Conservation (phyloP, 1,139 yeast genomes). For the Candida dubliniensis region DNA sequence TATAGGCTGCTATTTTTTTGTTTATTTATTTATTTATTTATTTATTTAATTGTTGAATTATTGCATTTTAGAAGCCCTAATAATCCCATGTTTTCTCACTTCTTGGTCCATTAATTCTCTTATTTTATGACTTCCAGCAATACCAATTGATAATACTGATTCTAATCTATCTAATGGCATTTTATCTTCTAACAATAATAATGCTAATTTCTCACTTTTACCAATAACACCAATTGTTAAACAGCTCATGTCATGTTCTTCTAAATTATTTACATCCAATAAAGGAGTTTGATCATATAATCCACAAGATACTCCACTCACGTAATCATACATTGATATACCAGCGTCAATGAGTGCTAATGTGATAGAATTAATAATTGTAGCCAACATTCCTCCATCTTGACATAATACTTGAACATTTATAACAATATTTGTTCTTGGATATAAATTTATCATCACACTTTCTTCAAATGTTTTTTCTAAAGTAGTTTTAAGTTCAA, state of each 20-base stretch:
- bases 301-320: constrained; percentile 80
- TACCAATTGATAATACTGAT: constrained; percentile 74
- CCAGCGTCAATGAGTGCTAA: constrained; percentile 94
- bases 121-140: constrained; percentile 84
- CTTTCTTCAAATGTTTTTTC: constrained; percentile 83
- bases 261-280: constrained; percentile 78
- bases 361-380: constrained; percentile 84
- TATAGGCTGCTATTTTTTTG: background rate
- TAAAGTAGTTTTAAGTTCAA: constrained; percentile 73
- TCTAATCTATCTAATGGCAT: constrained; percentile 82
- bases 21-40: background rate
- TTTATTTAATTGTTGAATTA: background rate
- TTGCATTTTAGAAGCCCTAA: constrained; percentile 33
- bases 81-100: constrained; percentile 69
- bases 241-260: constrained; percentile 79
- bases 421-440: constrained; percentile 76
- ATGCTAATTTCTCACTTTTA: constrained; percentile 70
- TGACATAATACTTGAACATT: constrained; percentile 78
- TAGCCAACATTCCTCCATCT: constrained; percentile 86
- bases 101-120: constrained; percentile 85
- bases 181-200: constrained; percentile 77
- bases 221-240: constrained; percentile 87
- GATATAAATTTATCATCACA: constrained; percentile 70
- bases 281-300: constrained; percentile 73
- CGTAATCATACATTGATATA: constrained; percentile 88